A percentile compares a stretch with the other conserved stretches of the same genome.
Conservation (phyloP, 345 rosid genomes). For the Eutrema yunnanense region DNA sequence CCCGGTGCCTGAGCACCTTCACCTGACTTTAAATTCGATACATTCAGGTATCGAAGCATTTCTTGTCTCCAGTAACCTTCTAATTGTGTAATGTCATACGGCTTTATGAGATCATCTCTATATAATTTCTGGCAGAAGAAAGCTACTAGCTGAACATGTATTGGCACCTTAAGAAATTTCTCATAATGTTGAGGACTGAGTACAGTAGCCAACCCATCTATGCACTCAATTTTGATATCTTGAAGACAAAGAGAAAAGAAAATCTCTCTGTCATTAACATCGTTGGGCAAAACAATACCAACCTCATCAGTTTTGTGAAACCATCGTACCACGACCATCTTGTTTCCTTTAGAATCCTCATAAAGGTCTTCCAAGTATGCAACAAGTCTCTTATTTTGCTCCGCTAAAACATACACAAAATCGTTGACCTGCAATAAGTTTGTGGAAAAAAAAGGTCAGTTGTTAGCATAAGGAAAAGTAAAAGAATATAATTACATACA, state of each 20-base stretch:
- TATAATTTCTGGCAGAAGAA: slow-evolving; percentile 61
- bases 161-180: slow-evolving; percentile 38
- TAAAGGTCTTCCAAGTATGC: slow-evolving; percentile 81
- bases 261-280: slow-evolving; percentile 69
- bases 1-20: slow-evolving; percentile 18
- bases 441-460: not conserved
- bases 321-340: slow-evolving; percentile 83
- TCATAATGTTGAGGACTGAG: slow-evolving; percentile 68
- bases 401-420: slow-evolving; percentile 74
- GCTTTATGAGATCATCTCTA: slow-evolving; percentile 53
- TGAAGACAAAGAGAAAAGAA: slow-evolving; percentile 79
- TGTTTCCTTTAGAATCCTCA: slow-evolving; percentile 63
- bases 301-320: slow-evolving; percentile 92
- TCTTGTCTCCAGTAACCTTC: slow-evolving; percentile 81
- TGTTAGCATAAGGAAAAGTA: not conserved
- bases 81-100: slow-evolving; percentile 59
- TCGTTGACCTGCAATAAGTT: slow-evolving; percentile 49
- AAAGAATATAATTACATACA: not conserved
- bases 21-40: slow-evolving; percentile 18
- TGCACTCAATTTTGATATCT: slow-evolving; percentile 83
- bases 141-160: slow-evolving; percentile 31
- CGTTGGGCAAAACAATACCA: slow-evolving; percentile 54
- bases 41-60: slow-evolving; percentile 33
- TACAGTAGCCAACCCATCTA: slow-evolving; percentile 81
- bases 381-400: slow-evolving; percentile 62